A percentile compares a stretch with the other conserved stretches of the same genome.
Conservation (phyloP, 192 early-diverging fungal species). For the Rhizoclosmatium sp. region DNA sequence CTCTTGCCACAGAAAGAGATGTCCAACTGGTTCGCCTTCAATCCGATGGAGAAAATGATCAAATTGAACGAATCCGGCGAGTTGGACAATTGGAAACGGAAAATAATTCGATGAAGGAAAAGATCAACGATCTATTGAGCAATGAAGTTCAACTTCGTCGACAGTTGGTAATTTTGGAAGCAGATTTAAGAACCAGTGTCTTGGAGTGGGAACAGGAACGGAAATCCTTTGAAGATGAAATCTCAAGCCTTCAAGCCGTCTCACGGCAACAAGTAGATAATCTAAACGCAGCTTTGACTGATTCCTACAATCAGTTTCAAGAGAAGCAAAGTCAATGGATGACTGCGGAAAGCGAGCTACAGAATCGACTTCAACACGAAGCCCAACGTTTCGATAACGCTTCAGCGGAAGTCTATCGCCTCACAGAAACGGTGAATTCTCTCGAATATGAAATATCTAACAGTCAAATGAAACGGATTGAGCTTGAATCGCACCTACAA, state of each 20-base stretch:
- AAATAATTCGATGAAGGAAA: neutral
- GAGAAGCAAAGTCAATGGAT: neutral
- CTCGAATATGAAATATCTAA: slow-evolving; percentile 5
- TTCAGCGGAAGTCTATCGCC: neutral
- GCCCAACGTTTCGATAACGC: neutral
- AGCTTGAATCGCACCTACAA: neutral
- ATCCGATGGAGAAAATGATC: slow-evolving; percentile 2
- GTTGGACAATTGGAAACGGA: neutral
- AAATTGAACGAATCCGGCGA: slow-evolving; percentile 8
- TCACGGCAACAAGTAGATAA: neutral
- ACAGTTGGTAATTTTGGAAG: neutral
- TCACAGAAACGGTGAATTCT: neutral
- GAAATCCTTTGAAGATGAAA: neutral
- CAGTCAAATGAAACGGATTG: neutral
- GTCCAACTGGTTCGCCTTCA: neutral
- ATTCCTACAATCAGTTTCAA: neutral
- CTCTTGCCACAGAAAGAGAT: neutral
- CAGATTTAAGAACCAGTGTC: slow-evolving; percentile 12
- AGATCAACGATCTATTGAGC: neutral
- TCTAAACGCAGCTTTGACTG: neutral
- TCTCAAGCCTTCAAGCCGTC: neutral
- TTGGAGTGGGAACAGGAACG: slow-evolving; percentile 23
- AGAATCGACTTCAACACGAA: neutral
- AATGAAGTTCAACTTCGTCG: neutral
- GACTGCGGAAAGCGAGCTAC: neutral